A percentile compares a stretch with the other conserved stretches of the same genome.
phyloP scores from a whole-genome alignment of 2,329 filamentous ascomycete genomes.

The Emericellopsis atlantica region DNA sequence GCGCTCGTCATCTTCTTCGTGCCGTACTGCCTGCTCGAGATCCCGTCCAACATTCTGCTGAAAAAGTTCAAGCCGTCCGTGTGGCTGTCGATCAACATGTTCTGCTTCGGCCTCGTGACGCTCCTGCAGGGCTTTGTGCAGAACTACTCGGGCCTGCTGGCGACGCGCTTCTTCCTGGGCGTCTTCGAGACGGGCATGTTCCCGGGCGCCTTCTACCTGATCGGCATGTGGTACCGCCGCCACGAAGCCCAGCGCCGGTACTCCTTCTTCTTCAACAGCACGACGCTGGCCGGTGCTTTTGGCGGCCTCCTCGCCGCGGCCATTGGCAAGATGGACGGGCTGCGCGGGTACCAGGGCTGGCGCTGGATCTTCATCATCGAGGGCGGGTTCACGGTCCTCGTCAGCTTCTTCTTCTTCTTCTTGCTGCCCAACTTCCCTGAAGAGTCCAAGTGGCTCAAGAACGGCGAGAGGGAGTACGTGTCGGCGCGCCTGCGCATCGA shows the following conservation, averaged over 20 bases:
- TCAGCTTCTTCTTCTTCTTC: conserved; percentile 54
- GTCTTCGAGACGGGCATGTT: conserved; percentile 67
- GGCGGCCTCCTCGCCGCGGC: conserved; percentile 75
- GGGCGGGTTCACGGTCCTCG: conserved; percentile 48
- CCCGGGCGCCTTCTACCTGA: conserved; percentile 48
- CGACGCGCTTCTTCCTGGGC: conserved; percentile 78
- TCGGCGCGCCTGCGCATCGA: conserved; percentile 54
- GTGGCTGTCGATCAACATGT: conserved; percentile 75
- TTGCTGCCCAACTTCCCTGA: conserved; percentile 64
- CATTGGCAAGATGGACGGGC: conserved; percentile 76
- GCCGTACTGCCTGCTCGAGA: conserved; percentile 61
- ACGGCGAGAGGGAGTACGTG: conserved; percentile 57
- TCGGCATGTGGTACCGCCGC: conserved; percentile 84
- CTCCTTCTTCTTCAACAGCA: conserved; percentile 84
- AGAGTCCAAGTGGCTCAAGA: conserved; percentile 57
- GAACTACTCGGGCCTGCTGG: conserved; percentile 65
- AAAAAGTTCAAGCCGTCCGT: conserved; percentile 19
- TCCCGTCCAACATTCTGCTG: conserved; percentile 35
- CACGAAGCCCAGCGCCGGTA: conserved; percentile 83
- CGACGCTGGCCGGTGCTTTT: conserved; percentile 70
- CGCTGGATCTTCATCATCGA: conserved; percentile 77
- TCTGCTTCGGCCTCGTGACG: conserved; percentile 65
- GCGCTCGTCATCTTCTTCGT: conserved; percentile 73
- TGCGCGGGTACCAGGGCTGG: conserved; percentile 60
- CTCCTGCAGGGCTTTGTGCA: conserved; percentile 65